Evolutionary conservation across 2,329 filamentous ascomycete species (phyloP).

Genomic region (Madurella mycetomatis): DNA sequence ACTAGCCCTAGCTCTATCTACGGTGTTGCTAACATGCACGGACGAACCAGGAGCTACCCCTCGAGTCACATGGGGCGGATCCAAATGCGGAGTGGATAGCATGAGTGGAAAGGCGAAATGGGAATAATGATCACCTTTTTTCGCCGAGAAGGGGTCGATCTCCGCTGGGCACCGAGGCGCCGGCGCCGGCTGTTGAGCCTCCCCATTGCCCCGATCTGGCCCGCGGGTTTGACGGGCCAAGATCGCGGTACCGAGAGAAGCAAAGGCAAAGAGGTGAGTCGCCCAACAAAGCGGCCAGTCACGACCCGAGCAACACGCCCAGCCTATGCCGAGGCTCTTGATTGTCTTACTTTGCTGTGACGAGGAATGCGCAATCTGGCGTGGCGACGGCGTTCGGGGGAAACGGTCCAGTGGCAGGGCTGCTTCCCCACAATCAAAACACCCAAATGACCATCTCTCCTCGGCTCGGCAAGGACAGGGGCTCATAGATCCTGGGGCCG

Average conservation of each 20-base stretch:
- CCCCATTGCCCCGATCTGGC: not conserved
- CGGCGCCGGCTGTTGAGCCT: not conserved
- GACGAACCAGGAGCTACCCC: conserved; percentile 13
- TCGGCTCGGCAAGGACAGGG: conserved; percentile 12
- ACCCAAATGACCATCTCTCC: not conserved
- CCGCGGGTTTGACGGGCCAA: not conserved
- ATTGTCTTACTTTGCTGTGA: too few species aligned
- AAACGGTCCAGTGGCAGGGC: not conserved
- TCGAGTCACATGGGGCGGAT: conserved; percentile 22
- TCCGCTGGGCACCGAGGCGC: not conserved
- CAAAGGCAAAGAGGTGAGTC: too few species aligned
- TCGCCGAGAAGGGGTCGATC: conserved; percentile 2
- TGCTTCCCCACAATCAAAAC: not conserved
- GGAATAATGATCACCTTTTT: not conserved
- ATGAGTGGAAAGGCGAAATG: conserved; percentile 3
- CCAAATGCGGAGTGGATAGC: conserved; percentile 8
- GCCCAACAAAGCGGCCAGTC: too few species aligned
- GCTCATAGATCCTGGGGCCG: conserved; percentile 5
- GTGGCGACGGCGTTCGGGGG: not conserved
- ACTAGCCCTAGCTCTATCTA: conserved; percentile 6
- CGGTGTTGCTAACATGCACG: conserved; percentile 5
- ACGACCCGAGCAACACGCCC: too few species aligned
- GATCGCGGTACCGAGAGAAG: conserved; percentile 5
- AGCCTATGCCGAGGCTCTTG: too few species aligned
- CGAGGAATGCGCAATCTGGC: too few species aligned